phyloP scores from a whole-genome alignment of 2,329 filamentous ascomycete species.

The Trichoderma asperellum region DNA sequence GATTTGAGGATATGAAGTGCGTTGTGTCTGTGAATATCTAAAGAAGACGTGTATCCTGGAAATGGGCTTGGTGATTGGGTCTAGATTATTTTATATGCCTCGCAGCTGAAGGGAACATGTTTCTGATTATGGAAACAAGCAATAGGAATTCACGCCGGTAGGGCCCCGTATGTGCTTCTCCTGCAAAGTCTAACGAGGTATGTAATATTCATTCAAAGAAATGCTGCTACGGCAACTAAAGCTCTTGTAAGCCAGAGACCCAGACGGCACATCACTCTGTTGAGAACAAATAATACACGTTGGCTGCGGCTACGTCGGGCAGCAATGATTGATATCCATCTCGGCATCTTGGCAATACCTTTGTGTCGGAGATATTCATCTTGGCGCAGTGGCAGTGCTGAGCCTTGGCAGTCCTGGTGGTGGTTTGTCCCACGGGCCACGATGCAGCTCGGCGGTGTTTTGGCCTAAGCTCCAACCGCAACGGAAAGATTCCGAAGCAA shows the following conservation, averaged over 20 bases:
- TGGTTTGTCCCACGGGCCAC: background rate
- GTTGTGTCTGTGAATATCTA: no score
- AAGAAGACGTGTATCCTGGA: background rate
- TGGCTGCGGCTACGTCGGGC: background rate
- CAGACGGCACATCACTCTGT: background rate
- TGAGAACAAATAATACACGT: background rate
- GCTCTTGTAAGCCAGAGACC: background rate
- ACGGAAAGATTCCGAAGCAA: background rate
- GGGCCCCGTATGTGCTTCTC: background rate
- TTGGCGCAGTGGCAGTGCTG: slow-evolving; percentile 14
- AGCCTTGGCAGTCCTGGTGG: background rate
- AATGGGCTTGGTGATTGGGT: no score
- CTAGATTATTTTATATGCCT: background rate
- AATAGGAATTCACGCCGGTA: background rate
- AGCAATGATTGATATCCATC: no score
- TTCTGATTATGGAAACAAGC: background rate
- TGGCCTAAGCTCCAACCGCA: background rate
- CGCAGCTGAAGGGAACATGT: background rate
- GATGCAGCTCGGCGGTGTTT: background rate
- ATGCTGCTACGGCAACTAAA: background rate
- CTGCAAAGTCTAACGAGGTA: background rate
- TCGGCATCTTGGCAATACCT: no score
- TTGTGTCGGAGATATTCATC: background rate
- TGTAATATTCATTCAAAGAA: background rate
- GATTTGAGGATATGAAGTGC: background rate